phyloP scores from a whole-genome alignment of 129 eudicot genomes.

The Flaveria bidentis region DNA sequence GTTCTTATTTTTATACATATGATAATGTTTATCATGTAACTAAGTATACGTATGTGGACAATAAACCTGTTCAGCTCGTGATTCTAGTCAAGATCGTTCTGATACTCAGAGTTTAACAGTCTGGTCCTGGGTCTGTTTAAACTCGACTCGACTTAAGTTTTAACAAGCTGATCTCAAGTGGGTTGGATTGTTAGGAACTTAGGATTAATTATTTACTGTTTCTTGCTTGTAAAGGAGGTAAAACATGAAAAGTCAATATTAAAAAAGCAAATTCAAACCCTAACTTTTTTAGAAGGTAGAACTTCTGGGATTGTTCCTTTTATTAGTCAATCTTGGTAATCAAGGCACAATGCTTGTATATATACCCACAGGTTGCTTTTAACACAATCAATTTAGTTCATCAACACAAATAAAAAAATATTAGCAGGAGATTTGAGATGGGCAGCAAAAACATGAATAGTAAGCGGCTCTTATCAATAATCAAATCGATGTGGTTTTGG shows the following conservation, averaged over 20 bases:
- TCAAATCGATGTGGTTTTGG: slow-evolving; percentile 10
- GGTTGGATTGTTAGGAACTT: too few relatives aligned
- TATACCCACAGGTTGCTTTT: background rate
- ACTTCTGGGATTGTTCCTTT: slow-evolving; percentile 5
- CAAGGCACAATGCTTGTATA: slow-evolving; percentile 7
- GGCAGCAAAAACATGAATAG: slow-evolving; percentile 9
- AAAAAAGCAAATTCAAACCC: background rate
- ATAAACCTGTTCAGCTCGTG: too few relatives aligned
- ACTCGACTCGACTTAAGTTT: too few relatives aligned
- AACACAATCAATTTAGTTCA: background rate
- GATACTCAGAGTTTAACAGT: too few relatives aligned
- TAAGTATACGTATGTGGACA: too few relatives aligned
- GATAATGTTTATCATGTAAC: too few relatives aligned
- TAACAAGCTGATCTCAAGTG: too few relatives aligned
- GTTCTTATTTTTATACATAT: too few relatives aligned
- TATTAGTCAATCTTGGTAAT: background rate
- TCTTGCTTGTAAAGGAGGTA: slow-evolving; percentile 1
- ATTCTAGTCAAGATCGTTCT: too few relatives aligned
- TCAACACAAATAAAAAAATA: background rate
- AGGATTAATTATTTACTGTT: background rate
- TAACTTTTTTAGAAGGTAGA: background rate
- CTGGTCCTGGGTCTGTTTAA: too few relatives aligned
- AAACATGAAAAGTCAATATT: background rate
- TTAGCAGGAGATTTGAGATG: slow-evolving; percentile 26
- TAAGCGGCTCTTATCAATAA: slow-evolving; percentile 7